phyloP scores from a whole-genome alignment of 2,329 filamentous ascomycete species.

The Diaporthe capsici region DNA sequence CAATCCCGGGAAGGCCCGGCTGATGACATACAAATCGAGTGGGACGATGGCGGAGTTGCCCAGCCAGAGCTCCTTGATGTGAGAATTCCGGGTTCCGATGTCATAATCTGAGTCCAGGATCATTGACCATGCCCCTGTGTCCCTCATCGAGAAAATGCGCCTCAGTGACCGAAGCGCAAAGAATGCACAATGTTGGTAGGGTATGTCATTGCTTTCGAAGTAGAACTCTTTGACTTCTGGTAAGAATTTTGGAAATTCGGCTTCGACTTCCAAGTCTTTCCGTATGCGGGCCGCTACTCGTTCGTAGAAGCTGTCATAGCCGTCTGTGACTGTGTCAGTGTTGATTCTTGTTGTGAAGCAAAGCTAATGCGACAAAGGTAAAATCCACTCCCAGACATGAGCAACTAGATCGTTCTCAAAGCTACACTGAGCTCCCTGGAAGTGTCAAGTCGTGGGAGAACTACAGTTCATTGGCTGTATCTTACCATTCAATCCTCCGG shows the following conservation, averaged over 20 bases:
- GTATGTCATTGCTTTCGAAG: background rate
- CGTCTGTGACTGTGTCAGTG: background rate
- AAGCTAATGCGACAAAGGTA: background rate
- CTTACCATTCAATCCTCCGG: background rate
- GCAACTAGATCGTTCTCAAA: background rate
- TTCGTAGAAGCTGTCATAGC: background rate
- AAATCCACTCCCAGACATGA: background rate
- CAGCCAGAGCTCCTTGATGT: background rate
- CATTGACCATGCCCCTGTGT: background rate
- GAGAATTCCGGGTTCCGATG: background rate
- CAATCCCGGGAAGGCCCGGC: background rate
- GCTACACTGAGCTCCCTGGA: background rate
- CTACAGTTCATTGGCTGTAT: background rate
- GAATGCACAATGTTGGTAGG: background rate
- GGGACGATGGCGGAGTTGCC: background rate
- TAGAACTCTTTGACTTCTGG: background rate
- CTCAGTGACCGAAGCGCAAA: background rate
- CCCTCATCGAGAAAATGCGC: background rate
- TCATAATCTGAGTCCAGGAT: background rate
- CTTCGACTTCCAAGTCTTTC: fast-evolving
- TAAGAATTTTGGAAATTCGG: background rate
- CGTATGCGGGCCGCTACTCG: background rate
- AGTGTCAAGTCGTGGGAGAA: background rate
- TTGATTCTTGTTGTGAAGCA: background rate
- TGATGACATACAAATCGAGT: background rate